Evolutionary conservation across 2,329 filamentous ascomycete species (phyloP).

Genomic region (Neopestalotiopsis clavispora): DNA sequence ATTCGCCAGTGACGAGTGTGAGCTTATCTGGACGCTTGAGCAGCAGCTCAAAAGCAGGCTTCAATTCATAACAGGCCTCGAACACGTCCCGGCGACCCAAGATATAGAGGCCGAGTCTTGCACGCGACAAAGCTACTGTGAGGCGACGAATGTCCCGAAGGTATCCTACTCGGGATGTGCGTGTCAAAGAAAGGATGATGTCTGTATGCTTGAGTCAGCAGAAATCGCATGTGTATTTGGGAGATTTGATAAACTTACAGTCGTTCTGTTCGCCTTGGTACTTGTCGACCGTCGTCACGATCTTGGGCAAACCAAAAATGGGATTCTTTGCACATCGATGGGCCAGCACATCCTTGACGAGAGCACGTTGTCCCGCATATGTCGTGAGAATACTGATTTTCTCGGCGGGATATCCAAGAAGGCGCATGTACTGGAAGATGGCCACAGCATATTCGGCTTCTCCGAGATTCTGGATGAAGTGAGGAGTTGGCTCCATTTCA

Average conservation of each 20-base stretch:
- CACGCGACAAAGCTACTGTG: conserved; percentile 92
- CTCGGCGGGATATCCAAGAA: conserved; percentile 85
- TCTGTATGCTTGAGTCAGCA: conserved; percentile 55
- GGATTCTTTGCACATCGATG: conserved; percentile 84
- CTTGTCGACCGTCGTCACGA: conserved; percentile 95
- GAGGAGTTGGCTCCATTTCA: conserved; percentile 86
- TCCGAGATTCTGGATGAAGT: conserved; percentile 95
- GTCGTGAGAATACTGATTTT: conserved; percentile 90
- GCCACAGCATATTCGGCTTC: conserved; percentile 98
- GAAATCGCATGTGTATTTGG: background rate
- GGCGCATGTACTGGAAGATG: conserved; percentile 94
- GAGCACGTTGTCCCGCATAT: conserved; percentile 88
- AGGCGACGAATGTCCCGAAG: conserved; percentile 90
- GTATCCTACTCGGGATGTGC: conserved; percentile 89
- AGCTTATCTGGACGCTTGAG: conserved; percentile 82
- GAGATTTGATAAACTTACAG: conserved; percentile 65
- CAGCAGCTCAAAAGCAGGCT: conserved; percentile 82
- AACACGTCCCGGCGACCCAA: conserved; percentile 89
- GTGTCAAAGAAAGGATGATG: conserved; percentile 89
- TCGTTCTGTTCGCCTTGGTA: conserved; percentile 99
- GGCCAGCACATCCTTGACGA: conserved; percentile 84
- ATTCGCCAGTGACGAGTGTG: conserved; percentile 80
- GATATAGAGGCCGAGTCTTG: conserved; percentile 88
- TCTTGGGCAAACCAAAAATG: conserved; percentile 86
- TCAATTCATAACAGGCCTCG: conserved; percentile 85